phyloP scores from a whole-genome alignment of 371 early-diverging fungal genomes.

The Mucor racemosus region DNA sequence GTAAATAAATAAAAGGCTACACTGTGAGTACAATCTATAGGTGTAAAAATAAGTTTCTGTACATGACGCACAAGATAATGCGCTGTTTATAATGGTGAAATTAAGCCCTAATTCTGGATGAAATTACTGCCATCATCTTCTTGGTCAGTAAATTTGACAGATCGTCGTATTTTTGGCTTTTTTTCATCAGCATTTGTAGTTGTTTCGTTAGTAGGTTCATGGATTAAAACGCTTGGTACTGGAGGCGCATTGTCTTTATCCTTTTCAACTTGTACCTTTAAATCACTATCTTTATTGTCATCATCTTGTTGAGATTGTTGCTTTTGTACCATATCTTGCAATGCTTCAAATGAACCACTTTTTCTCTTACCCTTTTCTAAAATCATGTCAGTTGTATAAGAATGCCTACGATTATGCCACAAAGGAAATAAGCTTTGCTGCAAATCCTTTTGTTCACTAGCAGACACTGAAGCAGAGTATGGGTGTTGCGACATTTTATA shows the following conservation, averaged over 20 bases:
- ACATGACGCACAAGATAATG: neutral
- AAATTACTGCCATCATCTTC: conserved; percentile 1
- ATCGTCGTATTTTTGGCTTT: conserved; percentile 5
- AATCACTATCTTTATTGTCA: neutral
- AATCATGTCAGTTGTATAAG: neutral
- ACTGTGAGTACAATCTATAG: too few species aligned
- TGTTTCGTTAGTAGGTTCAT: neutral
- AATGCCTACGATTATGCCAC: conserved; percentile 12
- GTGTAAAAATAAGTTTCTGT: too few species aligned
- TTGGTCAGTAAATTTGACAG: neutral
- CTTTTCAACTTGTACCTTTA: neutral
- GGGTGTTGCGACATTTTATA: conserved; percentile 6
- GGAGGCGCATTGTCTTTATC: neutral
- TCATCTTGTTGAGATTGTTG: neutral
- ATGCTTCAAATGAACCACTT: conserved; percentile 9
- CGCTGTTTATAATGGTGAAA: neutral
- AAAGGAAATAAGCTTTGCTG: conserved; percentile 8
- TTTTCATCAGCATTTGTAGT: neutral
- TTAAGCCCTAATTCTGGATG: neutral
- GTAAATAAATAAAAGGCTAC: too few species aligned
- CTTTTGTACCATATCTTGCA: conserved; percentile 1
- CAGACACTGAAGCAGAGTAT: conserved; percentile 4
- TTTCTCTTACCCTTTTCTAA: conserved; percentile 5
- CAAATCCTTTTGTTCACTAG: neutral
- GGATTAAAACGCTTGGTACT: neutral